Base-by-base conservation (phyloP, 257 asterid species). In the Solanum peruvianum region DNA sequence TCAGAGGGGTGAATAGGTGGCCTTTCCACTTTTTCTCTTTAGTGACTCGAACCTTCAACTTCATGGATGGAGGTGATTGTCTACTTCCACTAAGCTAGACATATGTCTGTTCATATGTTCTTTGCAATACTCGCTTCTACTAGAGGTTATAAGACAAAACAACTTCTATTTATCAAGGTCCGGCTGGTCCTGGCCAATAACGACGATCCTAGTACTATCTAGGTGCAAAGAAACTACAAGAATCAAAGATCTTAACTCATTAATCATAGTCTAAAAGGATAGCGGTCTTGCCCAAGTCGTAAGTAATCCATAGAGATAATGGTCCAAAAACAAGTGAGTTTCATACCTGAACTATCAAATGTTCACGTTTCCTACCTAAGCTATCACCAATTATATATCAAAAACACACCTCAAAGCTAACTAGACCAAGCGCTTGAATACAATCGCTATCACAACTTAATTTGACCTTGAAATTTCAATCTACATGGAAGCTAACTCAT, bases 391-490 rank as follows among this genome's bases (percentile, higher is more conserved):
- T 14, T 23, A 23, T 60, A 23, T 23, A 23, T 60, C 0, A 23
- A 60, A 60, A 60, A 23, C 69, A 60, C 69, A 2, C 29, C 21
- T 2, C 0, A 7, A 62, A 23, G 15, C 31, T 62, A 7, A 62
- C 15, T 62, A 62, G 70, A n/a, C 70, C 31, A 23, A 62, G 31
- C 0, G 15, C 0, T 62, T 62, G 70, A 62, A 62, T 62, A 62
- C 70, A 62, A 62, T 23, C 10, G 6, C 7, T 7, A 23, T 11
- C 3, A 60, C 70, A 62, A 62, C 15, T n/a, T 62, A 62, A 23
- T 10, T 62, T 20, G 4, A 3, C 4, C 0, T 1, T 56, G 7
- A 56, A 58, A 20, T 62, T 62, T 0, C 3, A 0, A 27, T 29
- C 33, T 31, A 60, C 69, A 10, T 23, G 69, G 13, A 2, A 60